phyloP scores from a whole-genome alignment of 2,329 filamentous ascomycete species.

The Epichloe sibirici region DNA sequence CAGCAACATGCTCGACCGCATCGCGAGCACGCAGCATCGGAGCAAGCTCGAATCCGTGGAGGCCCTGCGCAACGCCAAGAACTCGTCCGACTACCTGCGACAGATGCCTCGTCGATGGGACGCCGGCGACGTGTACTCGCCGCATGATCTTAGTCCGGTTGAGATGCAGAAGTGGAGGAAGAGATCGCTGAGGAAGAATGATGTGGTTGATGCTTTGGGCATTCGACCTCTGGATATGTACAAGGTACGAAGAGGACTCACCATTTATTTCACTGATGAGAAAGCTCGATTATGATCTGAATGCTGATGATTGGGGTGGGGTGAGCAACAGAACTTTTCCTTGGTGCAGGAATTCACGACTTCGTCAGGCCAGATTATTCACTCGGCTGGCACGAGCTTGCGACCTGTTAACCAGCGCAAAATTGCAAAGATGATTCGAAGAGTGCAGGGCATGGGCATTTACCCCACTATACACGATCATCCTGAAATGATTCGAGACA shows the following conservation, averaged over 20 bases:
- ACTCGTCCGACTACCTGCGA: slow-evolving; percentile 40
- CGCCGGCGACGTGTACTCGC: slow-evolving; percentile 76
- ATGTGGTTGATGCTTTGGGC: slow-evolving; percentile 69
- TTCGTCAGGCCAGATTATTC: slow-evolving; percentile 72
- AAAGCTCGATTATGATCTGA: not conserved
- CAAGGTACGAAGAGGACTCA: slow-evolving; percentile 43
- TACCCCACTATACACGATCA: slow-evolving; percentile 87
- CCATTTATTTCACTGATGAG: not conserved
- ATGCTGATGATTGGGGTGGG: not conserved
- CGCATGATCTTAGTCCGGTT: slow-evolving; percentile 66
- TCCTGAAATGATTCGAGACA: slow-evolving; percentile 58
- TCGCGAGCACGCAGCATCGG: slow-evolving; percentile 19
- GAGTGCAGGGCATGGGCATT: slow-evolving; percentile 78
- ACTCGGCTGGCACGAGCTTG: slow-evolving; percentile 63
- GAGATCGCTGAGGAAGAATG: slow-evolving; percentile 43
- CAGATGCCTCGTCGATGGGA: slow-evolving; percentile 62
- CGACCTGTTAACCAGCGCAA: slow-evolving; percentile 83
- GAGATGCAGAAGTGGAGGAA: slow-evolving; percentile 76
- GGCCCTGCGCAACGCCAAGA: slow-evolving; percentile 24
- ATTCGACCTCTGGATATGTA: slow-evolving; percentile 77
- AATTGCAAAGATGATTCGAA: slow-evolving; percentile 82
- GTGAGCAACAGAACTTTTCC: slow-evolving; percentile 62
- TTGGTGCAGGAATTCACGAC: slow-evolving; percentile 85
- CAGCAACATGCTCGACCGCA: slow-evolving; percentile 15
- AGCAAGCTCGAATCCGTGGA: slow-evolving; percentile 19